A percentile compares a stretch with the other conserved stretches of the same genome.
These are phyloP conservation scores for Stylonectria norvegica DNA, from an alignment of 2,329 filamentous ascomycete genomes.

Conservation along the genomic window DNA sequence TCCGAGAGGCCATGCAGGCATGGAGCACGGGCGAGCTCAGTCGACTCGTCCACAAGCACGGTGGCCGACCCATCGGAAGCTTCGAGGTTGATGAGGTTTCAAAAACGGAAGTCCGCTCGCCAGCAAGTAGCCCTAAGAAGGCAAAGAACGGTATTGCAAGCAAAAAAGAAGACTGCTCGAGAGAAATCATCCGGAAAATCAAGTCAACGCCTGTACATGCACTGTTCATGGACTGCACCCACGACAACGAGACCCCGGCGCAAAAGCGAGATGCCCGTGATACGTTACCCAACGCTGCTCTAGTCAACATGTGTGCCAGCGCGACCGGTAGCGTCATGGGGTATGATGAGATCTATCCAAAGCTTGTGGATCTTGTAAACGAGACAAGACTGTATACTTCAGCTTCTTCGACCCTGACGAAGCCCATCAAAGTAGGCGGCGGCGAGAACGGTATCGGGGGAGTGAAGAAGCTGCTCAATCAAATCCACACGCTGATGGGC, in stretches of 20 bases:
- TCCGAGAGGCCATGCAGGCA: slow-evolving; percentile 96
- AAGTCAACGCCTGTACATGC: slow-evolving; percentile 87
- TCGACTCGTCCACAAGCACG: slow-evolving; percentile 87
- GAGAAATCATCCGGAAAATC: slow-evolving; percentile 74
- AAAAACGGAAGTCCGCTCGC: slow-evolving; percentile 49
- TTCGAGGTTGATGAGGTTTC: slow-evolving; percentile 90
- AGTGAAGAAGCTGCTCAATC: slow-evolving; percentile 88
- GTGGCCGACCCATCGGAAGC: slow-evolving; percentile 90
- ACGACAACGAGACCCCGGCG: slow-evolving; percentile 94
- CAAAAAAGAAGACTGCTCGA: slow-evolving; percentile 37
- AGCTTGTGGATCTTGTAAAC: slow-evolving; percentile 86
- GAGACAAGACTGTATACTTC: slow-evolving; percentile 84
- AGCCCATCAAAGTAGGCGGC: slow-evolving; percentile 60
- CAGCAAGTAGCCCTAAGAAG: slow-evolving; percentile 30
- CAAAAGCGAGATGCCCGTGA: slow-evolving; percentile 94
- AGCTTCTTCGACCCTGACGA: slow-evolving; percentile 61
- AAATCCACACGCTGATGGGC: slow-evolving; percentile 94
- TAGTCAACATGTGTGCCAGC: slow-evolving; percentile 94
- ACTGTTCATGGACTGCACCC: slow-evolving; percentile 98
- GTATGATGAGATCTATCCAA: slow-evolving; percentile 94
- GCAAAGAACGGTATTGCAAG: slow-evolving; percentile 23
- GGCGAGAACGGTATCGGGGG: slow-evolving; percentile 83
- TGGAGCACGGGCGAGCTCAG: slow-evolving; percentile 95
- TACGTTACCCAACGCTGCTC: slow-evolving; percentile 86
- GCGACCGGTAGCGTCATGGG: slow-evolving; percentile 96